These are phyloP conservation scores for Septoria petroselini DNA, from an alignment of 2,329 filamentous ascomycete species.

Conservation along the genomic window DNA sequence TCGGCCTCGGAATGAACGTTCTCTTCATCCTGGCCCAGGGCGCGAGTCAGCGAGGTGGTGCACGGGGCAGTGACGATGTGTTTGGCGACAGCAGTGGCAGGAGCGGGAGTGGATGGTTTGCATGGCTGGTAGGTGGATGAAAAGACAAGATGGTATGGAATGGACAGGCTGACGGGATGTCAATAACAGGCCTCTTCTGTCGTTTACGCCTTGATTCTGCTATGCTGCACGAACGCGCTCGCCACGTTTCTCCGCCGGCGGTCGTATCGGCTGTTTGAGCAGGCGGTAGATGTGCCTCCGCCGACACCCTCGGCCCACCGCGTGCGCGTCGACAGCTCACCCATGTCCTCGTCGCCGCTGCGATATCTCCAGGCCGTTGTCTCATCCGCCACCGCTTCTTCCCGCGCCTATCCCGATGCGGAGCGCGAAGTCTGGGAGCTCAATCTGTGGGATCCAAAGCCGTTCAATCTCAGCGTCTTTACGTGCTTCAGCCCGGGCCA, in stretches of 20 bases:
- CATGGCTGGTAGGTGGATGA: constrained; percentile 59
- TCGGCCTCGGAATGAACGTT: constrained; percentile 75
- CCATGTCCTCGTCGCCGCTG: constrained; percentile 72
- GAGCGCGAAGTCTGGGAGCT: constrained; percentile 91
- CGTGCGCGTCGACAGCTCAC: constrained; percentile 83
- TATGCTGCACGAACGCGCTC: constrained; percentile 72
- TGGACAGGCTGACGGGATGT: constrained; percentile 1
- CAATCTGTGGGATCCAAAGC: constrained; percentile 87
- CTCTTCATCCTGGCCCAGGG: constrained; percentile 78
- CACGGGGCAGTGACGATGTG: constrained; percentile 63
- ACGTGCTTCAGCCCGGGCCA: constrained; percentile 92
- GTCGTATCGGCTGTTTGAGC: constrained; percentile 88
- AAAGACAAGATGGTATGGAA: not conserved
- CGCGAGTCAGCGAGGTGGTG: constrained; percentile 43
- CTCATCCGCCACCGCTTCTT: constrained; percentile 66
- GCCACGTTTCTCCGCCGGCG: constrained; percentile 79
- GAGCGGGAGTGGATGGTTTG: constrained; percentile 62
- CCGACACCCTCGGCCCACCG: constrained; percentile 82
- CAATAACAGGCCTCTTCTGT: constrained; percentile 54
- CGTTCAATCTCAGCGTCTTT: constrained; percentile 76
- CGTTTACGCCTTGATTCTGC: constrained; percentile 64
- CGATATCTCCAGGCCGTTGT: constrained; percentile 69
- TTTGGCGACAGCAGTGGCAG: constrained; percentile 60
- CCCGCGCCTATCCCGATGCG: constrained; percentile 77
- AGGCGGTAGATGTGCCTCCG: constrained; percentile 70